Evolutionary conservation across 768 basidiomycete species (phyloP), one percentile per base, ranked within the genome.

Genomic region (Lentinula edodes): DNA sequence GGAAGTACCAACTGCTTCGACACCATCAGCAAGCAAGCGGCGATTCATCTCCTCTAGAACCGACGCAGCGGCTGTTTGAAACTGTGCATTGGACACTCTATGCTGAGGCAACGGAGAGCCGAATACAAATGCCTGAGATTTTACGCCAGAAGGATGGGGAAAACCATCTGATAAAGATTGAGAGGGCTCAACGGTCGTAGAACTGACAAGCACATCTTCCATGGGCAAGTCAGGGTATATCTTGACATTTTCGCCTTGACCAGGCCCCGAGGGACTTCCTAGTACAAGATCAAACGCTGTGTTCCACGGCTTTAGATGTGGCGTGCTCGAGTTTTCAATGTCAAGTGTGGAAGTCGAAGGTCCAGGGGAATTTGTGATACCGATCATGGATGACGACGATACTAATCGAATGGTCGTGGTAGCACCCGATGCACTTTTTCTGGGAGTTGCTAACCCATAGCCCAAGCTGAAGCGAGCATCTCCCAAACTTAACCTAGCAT

Each of bases 41-140:
- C 79, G 77, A 69, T 93, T 92, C 88, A 94, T 91, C 72, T 94
- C 92, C 54, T 87, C 88, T 35, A 93, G 75, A 34, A 94, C 85
- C 20, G 81, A 80, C n/a, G 83, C 78, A 0, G 90, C 87, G 0
- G 87, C 86, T 1, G 76, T 71, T 56, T 78, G 80, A 73, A 93
- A 93, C 55, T 87, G 82, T n/a, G 75, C 72, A 64, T 89, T 86
- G 36, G 87, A 84, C 48, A 83, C 79, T 51, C 75, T 79, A 66
- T 89, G 78, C 62, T 82, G 81, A 6, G 88, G 84, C 3, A 83
- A 78, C 0, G 90, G 87, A 0, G 91, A 92, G 28, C 91, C 91
- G 66, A 93, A 93, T 20, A 91, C 69, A 74, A 93, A 93, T 0
- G 86, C 84, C 23, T 80, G 71, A 1, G 70, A 62, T 60, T 35